Percentiles rank a stretch among this genome's conserved stretches.
Conservation (phyloP, 108 stramenopile genomes). For the Fragilariopsis cylindrus region DNA sequence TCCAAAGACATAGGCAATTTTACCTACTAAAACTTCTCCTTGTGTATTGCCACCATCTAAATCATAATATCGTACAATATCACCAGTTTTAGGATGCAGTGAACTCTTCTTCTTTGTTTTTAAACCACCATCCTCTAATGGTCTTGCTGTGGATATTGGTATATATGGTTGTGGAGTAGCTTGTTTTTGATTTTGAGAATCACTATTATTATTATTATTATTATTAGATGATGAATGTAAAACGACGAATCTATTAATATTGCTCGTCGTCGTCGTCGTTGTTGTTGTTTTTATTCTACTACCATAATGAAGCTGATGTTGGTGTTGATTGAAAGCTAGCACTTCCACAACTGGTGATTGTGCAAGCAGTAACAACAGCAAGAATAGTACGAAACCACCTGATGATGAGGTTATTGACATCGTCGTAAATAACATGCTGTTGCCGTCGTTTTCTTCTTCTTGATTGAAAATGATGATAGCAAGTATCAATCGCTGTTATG, state of each 20-base stretch:
- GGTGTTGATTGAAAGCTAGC: no score
- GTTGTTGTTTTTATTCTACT: background rate
- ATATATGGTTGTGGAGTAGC: background rate
- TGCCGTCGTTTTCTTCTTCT: no score
- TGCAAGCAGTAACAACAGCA: no score
- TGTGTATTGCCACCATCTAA: constrained; percentile 70
- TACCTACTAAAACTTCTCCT: constrained; percentile 78
- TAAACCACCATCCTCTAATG: background rate
- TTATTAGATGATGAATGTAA: background rate
- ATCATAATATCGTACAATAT: constrained; percentile 80
- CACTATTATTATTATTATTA: background rate
- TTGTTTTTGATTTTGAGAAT: background rate
- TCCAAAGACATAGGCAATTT: constrained; percentile 51
- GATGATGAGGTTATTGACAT: no score
- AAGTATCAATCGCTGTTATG: no score
- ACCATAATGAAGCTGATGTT: no score
- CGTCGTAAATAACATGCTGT: no score
- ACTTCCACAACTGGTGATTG: no score
- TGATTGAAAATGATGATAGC: no score
- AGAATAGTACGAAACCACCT: no score
- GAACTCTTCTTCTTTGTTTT: background rate
- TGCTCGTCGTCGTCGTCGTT: background rate
- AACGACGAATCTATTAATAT: background rate
- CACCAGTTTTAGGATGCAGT: constrained; percentile 62
- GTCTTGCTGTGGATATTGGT: background rate